These are phyloP conservation scores for Gracilariopsis chorda DNA, from an alignment of 23 red algal genomes.

Conservation along the genomic window DNA sequence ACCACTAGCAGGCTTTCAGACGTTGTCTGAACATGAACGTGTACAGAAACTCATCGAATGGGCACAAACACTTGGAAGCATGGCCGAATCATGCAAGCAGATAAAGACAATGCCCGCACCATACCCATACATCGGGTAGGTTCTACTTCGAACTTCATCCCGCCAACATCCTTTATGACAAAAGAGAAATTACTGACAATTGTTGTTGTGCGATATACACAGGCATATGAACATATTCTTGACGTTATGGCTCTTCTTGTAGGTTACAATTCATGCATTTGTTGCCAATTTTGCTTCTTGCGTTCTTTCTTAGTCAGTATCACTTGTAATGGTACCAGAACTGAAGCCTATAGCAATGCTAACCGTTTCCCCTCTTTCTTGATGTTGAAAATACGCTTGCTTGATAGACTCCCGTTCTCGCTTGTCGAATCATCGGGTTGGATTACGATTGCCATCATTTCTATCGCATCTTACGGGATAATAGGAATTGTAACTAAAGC, in stretches of 20 bases:
- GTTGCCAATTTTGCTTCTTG: no score
- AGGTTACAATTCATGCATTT: conserved; percentile 24
- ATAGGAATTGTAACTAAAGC: conserved; percentile 53
- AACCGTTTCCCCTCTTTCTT: neutral
- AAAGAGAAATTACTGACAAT: no score
- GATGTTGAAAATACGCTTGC: no score
- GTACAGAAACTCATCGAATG: conserved; percentile 48
- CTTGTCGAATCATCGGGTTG: conserved; percentile 49
- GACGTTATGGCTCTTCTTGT: conserved; percentile 63
- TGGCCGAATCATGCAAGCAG: conserved; percentile 52
- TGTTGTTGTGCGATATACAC: no score
- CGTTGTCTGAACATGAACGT: no score
- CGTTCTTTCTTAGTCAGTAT: no score
- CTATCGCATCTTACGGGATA: conserved; percentile 54
- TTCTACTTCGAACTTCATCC: no score
- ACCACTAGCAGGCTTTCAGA: neutral
- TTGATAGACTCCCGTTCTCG: conserved; percentile 52
- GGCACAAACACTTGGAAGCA: conserved; percentile 32
- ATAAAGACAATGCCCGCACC: conserved; percentile 67
- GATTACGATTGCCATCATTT: conserved; percentile 39
- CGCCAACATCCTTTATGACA: no score
- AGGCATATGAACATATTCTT: conserved; percentile 68
- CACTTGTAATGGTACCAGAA: no score
- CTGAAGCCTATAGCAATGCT: no score
- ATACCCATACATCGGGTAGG: conserved; percentile 57